Percentiles rank a stretch among this genome's conserved stretches.
phyloP scores from a whole-genome alignment of 306 rosid genomes.

The Chamaecrista fasciculata region DNA sequence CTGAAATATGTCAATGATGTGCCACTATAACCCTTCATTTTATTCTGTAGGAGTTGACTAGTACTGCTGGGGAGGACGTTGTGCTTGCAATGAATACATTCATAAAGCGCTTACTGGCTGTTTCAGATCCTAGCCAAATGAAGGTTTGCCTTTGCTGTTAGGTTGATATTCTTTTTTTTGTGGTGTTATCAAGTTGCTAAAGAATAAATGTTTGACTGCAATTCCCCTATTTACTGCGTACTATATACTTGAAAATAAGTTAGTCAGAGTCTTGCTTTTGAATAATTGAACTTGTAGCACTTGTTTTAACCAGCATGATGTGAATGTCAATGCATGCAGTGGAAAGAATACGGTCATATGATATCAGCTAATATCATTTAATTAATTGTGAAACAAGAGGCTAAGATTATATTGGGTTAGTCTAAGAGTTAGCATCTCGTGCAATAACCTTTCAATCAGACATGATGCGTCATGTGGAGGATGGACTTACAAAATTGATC shows the following conservation, averaged over 20 bases:
- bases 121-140: constrained; percentile 84
- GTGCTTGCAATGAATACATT: constrained; percentile 91
- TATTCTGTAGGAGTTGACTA: constrained; percentile 71
- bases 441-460: too few relatives aligned
- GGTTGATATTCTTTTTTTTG: constrained; percentile 8
- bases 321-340: background rate
- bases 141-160: constrained; percentile 57
- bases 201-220: background rate
- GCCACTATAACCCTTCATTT: constrained; percentile 17
- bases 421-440: too few relatives aligned
- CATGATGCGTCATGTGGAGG: too few relatives aligned
- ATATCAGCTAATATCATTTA: constrained; percentile 9
- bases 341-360: background rate
- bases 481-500: too few relatives aligned
- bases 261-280: background rate
- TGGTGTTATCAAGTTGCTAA: background rate
- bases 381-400: constrained; percentile 7
- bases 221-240: background rate
- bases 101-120: constrained; percentile 91
- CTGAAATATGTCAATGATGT: constrained; percentile 10
- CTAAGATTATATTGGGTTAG: too few relatives aligned
- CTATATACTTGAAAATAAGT: background rate
- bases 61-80: constrained; percentile 95
- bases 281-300: constrained; percentile 5
- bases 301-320: background rate